A percentile compares a stretch with the other conserved stretches of the same genome.
phyloP scores from a whole-genome alignment of 176 grass and related monocot genomes.

The Carex cristatella region DNA sequence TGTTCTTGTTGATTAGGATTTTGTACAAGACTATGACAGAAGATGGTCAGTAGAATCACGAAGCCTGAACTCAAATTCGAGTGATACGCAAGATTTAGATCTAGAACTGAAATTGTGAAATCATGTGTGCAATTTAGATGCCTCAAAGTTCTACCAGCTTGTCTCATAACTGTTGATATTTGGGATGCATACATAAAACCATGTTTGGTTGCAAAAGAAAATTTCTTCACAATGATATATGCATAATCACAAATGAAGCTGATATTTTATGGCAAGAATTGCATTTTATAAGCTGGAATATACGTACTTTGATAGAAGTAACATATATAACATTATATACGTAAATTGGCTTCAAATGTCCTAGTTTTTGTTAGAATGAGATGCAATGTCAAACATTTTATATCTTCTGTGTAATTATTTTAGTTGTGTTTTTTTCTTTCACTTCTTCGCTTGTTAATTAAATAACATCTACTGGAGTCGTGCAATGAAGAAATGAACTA shows the following conservation, averaged over 20 bases:
- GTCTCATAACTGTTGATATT: neutral
- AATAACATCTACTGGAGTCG: neutral
- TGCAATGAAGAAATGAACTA: neutral
- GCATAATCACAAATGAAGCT: neutral
- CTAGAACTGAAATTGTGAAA: slow-evolving; percentile 80
- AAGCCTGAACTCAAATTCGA: slow-evolving; percentile 41
- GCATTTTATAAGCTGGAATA: neutral
- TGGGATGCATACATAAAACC: neutral
- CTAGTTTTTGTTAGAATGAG: neutral
- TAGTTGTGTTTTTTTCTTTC: neutral
- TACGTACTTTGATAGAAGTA: neutral
- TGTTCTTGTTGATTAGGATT: neutral
- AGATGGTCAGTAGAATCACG: slow-evolving; percentile 48
- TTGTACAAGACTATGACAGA: slow-evolving; percentile 35
- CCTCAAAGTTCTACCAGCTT: neutral
- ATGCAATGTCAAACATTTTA: neutral
- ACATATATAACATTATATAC: neutral
- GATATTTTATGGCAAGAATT: neutral
- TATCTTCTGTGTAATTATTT: neutral
- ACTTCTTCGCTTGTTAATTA: neutral
- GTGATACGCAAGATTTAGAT: slow-evolving; percentile 57
- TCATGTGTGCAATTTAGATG: slow-evolving; percentile 8
- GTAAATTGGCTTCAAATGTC: neutral
- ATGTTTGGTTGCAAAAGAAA: neutral
- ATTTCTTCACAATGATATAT: neutral